Base-by-base conservation (phyloP, 371 early-diverging fungal species). In the Smittium culicis region DNA sequence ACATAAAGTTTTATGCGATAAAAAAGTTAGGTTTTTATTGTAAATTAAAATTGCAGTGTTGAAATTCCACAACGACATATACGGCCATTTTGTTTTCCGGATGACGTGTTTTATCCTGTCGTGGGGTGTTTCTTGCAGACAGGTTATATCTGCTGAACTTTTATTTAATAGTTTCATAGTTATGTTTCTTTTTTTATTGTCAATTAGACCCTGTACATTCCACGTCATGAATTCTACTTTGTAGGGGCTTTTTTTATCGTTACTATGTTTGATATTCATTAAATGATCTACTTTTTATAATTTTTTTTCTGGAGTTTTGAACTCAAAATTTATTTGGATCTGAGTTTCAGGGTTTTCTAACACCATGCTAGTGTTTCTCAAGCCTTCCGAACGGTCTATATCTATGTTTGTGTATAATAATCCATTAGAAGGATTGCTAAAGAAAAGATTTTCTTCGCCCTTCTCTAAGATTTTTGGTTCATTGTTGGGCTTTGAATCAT, bases 171-270 rank as follows among this genome's bases (percentile, higher is more conserved):
- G 5, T 59, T 59, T 59, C 5, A 59, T 11, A 11, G 60, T 59
- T 32, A 59, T 29, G 28, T 27, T 11, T 59, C 54, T 54, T 32
- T 59, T 27, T 59, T 59, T 59, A 16, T 32, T 59, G 25, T 59
- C n/a, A 11, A 11, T 59, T 27, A 59, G 60, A 59, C 60, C 60
- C n/a, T 59, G 60, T 29, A 59, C 60, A 59, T 59, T 59, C 60
- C 60, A 59, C 5, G 60, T 59, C 28, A 32, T 32, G 60, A 59
- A 11, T 5, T 16, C n/a, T 27, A 59, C 11, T 11, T 59, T 25
- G 25, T 25, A 11, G 5, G 16, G 16, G 32, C 5, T 25, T 32
- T 29, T 59, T 59, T 29, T 27, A 32, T 59, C 54, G 25, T 54
- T 54, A 25, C n/a, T 54, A 25, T 54, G n/a, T n/a, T n/a, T n/a